These are phyloP conservation scores for Ophiostoma triangulosporum DNA, from an alignment of 2,329 filamentous ascomycete genomes.

Conservation along the genomic window DNA sequence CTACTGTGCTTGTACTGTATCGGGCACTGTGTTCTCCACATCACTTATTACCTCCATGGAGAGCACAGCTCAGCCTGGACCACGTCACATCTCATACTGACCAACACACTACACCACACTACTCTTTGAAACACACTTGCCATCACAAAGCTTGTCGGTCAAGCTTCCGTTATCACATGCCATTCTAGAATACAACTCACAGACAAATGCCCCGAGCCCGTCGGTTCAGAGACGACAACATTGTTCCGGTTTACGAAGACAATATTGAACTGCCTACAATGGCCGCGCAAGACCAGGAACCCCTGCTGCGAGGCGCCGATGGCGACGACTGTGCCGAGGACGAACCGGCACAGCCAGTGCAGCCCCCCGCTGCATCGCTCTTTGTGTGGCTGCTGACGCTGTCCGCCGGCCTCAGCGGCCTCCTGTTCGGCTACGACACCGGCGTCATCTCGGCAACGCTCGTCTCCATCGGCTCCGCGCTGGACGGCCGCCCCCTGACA, in stretches of 20 bases:
- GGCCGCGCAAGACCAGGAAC: background rate
- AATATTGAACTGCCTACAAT: constrained; percentile 1
- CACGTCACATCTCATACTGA: no score
- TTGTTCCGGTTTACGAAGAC: constrained; percentile 1
- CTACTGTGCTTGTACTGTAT: no score
- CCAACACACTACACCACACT: no score
- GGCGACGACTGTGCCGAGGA: background rate
- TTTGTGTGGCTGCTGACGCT: constrained; percentile 51
- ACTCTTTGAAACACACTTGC: no score
- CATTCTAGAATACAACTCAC: no score
- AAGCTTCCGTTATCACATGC: no score
- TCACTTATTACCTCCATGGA: no score
- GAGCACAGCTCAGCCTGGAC: no score
- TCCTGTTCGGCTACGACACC: constrained; percentile 57
- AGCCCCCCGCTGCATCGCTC: no score
- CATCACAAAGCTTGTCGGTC: no score
- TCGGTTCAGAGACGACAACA: background rate
- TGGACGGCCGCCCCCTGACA: constrained; percentile 42
- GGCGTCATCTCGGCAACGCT: constrained; percentile 57
- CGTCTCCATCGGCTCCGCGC: constrained; percentile 46
- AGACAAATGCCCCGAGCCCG: background rate
- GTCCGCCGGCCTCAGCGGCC: constrained; percentile 51
- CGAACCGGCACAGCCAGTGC: no score
- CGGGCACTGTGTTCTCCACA: no score
- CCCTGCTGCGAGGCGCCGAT: background rate